phyloP scores from a whole-genome alignment of 768 basidiomycete species.

The Termitomyces titanicus region DNA sequence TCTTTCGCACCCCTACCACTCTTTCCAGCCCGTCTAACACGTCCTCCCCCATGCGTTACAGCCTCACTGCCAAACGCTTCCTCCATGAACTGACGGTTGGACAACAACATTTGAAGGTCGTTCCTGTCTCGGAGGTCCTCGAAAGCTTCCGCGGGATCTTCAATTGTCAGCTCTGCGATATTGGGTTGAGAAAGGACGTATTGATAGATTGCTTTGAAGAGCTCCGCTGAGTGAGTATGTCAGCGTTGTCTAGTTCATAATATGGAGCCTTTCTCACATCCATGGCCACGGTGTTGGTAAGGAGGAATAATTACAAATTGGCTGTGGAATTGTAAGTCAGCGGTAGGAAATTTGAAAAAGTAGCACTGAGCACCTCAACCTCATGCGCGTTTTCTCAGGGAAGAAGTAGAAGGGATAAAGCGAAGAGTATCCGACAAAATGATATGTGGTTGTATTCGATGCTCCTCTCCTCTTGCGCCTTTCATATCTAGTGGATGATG shows the following conservation, averaged over 20 bases:
- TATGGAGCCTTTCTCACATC: conserved; percentile 57
- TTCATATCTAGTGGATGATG: conserved; percentile 63
- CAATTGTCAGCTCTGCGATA: conserved; percentile 92
- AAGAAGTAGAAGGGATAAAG: conserved; percentile 95
- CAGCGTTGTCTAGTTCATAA: not conserved
- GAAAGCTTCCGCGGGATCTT: conserved; percentile 97
- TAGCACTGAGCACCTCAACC: conserved; percentile 63
- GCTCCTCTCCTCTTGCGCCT: conserved; percentile 61
- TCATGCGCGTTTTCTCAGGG: conserved; percentile 84
- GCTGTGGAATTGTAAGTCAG: conserved; percentile 36
- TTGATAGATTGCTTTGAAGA: conserved; percentile 85
- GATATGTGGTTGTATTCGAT: conserved; percentile 62
- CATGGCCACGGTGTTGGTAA: conserved; percentile 87
- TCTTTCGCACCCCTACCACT: conserved; percentile 29
- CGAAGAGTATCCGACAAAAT: conserved; percentile 93
- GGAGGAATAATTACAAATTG: conserved; percentile 94
- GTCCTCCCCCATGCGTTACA: conserved; percentile 48
- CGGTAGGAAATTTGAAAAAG: not conserved
- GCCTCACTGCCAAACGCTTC: conserved; percentile 58
- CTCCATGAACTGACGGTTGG: conserved; percentile 58
- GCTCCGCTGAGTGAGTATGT: conserved; percentile 54
- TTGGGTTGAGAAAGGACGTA: conserved; percentile 61
- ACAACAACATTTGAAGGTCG: conserved; percentile 78
- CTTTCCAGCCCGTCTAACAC: conserved; percentile 41
- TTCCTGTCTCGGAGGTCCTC: conserved; percentile 94